Evolutionary conservation across 768 basidiomycete species (phyloP), one percentile per base, ranked within the genome.

Genomic region (Trametes maxima): DNA sequence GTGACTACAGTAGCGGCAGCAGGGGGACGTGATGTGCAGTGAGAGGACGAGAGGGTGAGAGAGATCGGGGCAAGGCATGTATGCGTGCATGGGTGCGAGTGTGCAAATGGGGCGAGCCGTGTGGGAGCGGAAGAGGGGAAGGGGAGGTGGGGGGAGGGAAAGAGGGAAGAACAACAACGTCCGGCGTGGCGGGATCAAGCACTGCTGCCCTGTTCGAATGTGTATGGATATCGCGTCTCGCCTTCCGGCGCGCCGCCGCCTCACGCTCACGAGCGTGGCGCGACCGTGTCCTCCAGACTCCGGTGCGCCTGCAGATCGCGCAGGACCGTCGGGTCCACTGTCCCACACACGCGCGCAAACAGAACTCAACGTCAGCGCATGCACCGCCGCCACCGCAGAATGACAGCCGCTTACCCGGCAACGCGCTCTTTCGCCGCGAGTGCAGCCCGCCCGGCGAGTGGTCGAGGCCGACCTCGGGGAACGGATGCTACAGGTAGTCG

Each of bases 361-460:
- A 51, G 42, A 24, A 24, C 52, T 16, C 35, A 49, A 44, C 21
- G 28, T 33, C 19, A 42, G 44, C 19, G 42, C 35, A 42, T 54
- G 54, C 50, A 47, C 42, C 33, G 57, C 57, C 49, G 52, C 35
- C 28, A 59, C 21, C 13, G 52, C 60, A 42, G 58, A 47, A 46
- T 58, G 36, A 51, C 39, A 57, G 51, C 47, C 51, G 44, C 66
- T 42, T 45, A 64, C 59, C 58, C 40, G 63, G 63, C 47, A 65
- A 63, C 48, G 96, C 95, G 69, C 94, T 96, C 80, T 95, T 97
- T 74, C 96, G 84, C 68, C 96, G 87, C 36, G 95, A 86, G 76
- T 99, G 96, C 55, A 94, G 82, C 45, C 87, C 85, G 35, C 82
- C 75, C 64, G 80, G 74, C 33, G 85, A 79, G 47, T 84, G 83